Base-by-base conservation (phyloP, 164 flowering plant species). In the Umbilicus rupestris region DNA sequence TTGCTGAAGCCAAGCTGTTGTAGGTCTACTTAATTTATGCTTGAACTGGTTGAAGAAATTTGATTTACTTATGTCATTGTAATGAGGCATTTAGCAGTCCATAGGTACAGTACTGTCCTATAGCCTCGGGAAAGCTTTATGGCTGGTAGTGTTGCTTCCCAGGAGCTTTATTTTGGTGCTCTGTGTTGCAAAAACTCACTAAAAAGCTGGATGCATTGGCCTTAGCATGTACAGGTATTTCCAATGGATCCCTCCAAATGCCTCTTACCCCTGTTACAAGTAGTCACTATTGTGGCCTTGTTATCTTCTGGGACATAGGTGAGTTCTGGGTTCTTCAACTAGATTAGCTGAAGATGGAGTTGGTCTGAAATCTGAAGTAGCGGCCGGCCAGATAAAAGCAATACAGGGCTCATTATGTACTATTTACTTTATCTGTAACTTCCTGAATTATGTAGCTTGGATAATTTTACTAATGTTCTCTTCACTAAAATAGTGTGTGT, bases 101-200 rank as follows among this genome's bases (percentile, higher is more conserved):
- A 28, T 28, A 28, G 33, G 19, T 55, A 55, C 60, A 28, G 22
- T 22, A 12, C 33, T 55, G 60, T 14, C 60, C 4, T 5, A 9
- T 55, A 29, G 30, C 28, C 29, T 26, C 22, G 5, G 15, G 16
- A 3, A 3, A 12, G 28, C 4, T 9, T 52, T 24, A 14, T 14
- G 31, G 59, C 10, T 20, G 57, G 59, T 11, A 52, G 59, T 26
- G 30, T 55, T 55, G 33, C 60, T 55, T 55, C 19, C 19, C 17
- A 55, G 19, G 60, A 55, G 60, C 35, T 55, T 55, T 33, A 55
- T 55, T 55, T 55, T 55, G 60, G 60, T 55, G 60, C 58, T 52
- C 58, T 52, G 33, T 24, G 58, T 55, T 30, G 15, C 8, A 49
- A 49, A 3, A 49, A n/a, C 28, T 49, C 55, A 7, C 26, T 8